Evolutionary conservation across 2,329 filamentous ascomycete genomes (phyloP).

Genomic region (Fusarium sp.): DNA sequence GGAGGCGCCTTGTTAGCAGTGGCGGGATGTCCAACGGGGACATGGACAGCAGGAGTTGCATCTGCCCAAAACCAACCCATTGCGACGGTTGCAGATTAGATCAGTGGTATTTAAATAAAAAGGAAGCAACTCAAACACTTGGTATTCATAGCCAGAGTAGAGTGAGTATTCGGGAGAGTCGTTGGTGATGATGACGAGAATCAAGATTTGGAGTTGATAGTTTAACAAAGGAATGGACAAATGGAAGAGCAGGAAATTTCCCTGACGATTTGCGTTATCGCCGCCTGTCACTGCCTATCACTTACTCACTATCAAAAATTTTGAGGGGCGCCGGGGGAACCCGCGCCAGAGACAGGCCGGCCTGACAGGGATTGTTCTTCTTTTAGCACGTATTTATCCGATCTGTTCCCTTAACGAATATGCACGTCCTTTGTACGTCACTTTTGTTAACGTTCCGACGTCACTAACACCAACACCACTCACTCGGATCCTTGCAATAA

Average conservation of each 20-base stretch:
- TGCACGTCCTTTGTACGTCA: conserved; percentile 30
- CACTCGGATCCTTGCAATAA: conserved; percentile 31
- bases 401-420: conserved; percentile 26
- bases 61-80: conserved; percentile 75
- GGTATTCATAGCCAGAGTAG: background rate
- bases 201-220: conserved; percentile 25
- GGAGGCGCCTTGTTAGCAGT: conserved; percentile 46
- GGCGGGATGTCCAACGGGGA: conserved; percentile 48
- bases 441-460: conserved; percentile 37
- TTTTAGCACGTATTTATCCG: conserved; percentile 42
- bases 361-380: background rate
- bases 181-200: conserved; percentile 27
- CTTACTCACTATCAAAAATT: conserved; percentile 9
- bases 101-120: conserved; percentile 1
- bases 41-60: conserved; percentile 48
- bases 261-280: conserved; percentile 17
- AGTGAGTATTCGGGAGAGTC: conserved; percentile 7
- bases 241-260: conserved; percentile 31
- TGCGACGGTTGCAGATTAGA: conserved; percentile 15
- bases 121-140: background rate
- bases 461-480: conserved; percentile 37
- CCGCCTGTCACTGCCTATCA: conserved; percentile 7
- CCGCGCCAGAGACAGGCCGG: conserved; percentile 3
- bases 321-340: conserved; percentile 29
- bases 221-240: conserved; percentile 20